Conservation (phyloP, 1,284 basidiomycete genomes). For the Bjerkandera adusta region DNA sequence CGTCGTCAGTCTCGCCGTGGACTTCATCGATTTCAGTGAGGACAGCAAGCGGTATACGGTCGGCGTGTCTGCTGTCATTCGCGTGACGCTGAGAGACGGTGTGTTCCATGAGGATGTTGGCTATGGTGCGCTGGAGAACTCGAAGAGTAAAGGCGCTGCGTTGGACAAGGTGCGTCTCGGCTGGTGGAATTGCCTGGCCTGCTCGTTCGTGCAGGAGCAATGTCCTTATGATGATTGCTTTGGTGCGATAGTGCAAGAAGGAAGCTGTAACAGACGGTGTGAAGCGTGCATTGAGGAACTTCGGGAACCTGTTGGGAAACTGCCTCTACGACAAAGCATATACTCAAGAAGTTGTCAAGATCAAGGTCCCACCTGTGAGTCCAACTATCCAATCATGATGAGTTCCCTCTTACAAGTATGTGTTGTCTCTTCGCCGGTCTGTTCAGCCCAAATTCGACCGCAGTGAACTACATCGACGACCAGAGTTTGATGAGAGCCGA, state of each 20-base stretch:
- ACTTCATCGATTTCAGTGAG: constrained; percentile 70
- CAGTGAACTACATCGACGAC: constrained; percentile 70
- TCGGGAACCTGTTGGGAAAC: constrained; percentile 94
- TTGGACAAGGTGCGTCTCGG: constrained; percentile 93
- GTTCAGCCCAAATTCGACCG: constrained; percentile 73
- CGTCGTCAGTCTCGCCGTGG: constrained; percentile 76
- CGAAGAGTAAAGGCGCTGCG: constrained; percentile 80
- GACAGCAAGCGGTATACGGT: constrained; percentile 69
- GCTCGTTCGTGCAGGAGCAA: neutral
- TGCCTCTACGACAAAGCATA: constrained; percentile 95
- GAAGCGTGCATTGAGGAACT: constrained; percentile 88
- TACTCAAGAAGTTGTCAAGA: constrained; percentile 80
- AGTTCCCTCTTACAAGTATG: neutral
- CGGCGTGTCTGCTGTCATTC: constrained; percentile 83
- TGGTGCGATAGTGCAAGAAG: constrained; percentile 79
- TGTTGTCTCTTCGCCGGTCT: neutral
- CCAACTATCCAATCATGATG: no score
- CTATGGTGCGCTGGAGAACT: constrained; percentile 86
- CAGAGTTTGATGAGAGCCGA: constrained; percentile 62
- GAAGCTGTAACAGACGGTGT: constrained; percentile 95
- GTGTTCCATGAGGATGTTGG: constrained; percentile 93
- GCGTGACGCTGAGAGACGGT: constrained; percentile 88
- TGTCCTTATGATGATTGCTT: neutral
- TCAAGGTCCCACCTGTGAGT: constrained; percentile 79
- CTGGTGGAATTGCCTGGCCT: neutral